A percentile compares a stretch with the other conserved stretches of the same genome.
phyloP scores from a whole-genome alignment of 805 yeast genomes.

The Wickerhamiella siamensis region DNA sequence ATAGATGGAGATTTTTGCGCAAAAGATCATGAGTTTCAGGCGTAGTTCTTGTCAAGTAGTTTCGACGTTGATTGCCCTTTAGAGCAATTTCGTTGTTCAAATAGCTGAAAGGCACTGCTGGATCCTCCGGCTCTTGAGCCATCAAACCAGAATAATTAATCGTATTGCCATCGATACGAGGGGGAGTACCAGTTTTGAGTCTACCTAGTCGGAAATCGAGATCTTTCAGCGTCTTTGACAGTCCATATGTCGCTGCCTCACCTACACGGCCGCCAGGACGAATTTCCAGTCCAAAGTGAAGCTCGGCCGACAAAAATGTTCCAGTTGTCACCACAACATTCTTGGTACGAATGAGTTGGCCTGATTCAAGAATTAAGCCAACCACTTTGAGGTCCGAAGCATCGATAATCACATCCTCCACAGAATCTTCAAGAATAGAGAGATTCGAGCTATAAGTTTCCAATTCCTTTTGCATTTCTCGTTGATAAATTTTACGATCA shows the following conservation, averaged over 20 bases:
- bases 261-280: conserved; percentile 91
- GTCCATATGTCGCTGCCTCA: conserved; percentile 81
- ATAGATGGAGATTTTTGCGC: conserved; percentile 54
- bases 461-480: conserved; percentile 64
- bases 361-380: conserved; percentile 66
- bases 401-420: conserved; percentile 65
- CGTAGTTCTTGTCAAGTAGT: conserved; percentile 71
- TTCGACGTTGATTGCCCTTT: conserved; percentile 41
- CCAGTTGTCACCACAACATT: conserved; percentile 88
- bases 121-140: conserved; percentile 66
- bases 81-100: conserved; percentile 57
- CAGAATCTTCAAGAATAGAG: conserved; percentile 54
- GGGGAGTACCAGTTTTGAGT: conserved; percentile 95
- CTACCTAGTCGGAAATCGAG: conserved; percentile 80
- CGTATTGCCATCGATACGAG: conserved; percentile 58
- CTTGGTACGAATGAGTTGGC: conserved; percentile 41
- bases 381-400: conserved; percentile 29
- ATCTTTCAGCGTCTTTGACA: conserved; percentile 58
- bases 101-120: conserved; percentile 84
- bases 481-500: conserved; percentile 64
- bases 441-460: conserved; percentile 39
- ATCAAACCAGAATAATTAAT: conserved; percentile 52
- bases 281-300: conserved; percentile 70
- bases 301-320: conserved; percentile 86
- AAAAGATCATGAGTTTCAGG: conserved; percentile 57